Percentiles rank a stretch among this genome's conserved stretches.
Evolutionary conservation across 2,329 filamentous ascomycete species (phyloP).

Genomic region (Magnaporthiopsis incrustans): DNA sequence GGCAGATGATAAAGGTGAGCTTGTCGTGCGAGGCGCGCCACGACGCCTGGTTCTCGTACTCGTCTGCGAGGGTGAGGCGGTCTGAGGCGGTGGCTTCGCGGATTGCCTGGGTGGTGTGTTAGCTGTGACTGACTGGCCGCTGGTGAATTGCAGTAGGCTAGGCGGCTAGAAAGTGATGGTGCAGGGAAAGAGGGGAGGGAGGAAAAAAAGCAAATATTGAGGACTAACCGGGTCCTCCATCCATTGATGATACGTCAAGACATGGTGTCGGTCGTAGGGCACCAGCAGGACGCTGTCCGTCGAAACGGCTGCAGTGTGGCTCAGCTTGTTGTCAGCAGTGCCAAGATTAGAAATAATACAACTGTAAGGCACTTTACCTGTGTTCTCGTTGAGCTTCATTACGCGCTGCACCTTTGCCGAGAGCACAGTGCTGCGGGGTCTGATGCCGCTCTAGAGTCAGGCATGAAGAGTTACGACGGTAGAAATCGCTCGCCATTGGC

Average conservation of each 20-base stretch:
- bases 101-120: conserved; percentile 49
- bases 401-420: neutral
- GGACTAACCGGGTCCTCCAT: conserved; percentile 68
- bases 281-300: conserved; percentile 65
- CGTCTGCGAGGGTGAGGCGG: conserved; percentile 68
- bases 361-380: conserved; percentile 23
- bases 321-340: neutral
- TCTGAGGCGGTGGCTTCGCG: conserved; percentile 84
- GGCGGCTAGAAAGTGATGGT: too few species aligned
- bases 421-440: neutral
- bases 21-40: conserved; percentile 82
- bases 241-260: conserved; percentile 78
- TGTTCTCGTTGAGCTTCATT: conserved; percentile 39
- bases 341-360: neutral
- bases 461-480: neutral
- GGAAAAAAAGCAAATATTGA: neutral
- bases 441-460: neutral
- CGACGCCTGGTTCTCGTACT: conserved; percentile 83
- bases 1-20: conserved; percentile 82
- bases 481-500: neutral
- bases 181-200: too few species aligned
- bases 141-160: too few species aligned
- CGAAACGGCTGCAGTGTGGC: conserved; percentile 48
- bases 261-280: conserved; percentile 76
- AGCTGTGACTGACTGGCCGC: neutral